Evolutionary conservation across 192 early-diverging fungal genomes (phyloP).

Genomic region (Lunasporangiospora selenospora): DNA sequence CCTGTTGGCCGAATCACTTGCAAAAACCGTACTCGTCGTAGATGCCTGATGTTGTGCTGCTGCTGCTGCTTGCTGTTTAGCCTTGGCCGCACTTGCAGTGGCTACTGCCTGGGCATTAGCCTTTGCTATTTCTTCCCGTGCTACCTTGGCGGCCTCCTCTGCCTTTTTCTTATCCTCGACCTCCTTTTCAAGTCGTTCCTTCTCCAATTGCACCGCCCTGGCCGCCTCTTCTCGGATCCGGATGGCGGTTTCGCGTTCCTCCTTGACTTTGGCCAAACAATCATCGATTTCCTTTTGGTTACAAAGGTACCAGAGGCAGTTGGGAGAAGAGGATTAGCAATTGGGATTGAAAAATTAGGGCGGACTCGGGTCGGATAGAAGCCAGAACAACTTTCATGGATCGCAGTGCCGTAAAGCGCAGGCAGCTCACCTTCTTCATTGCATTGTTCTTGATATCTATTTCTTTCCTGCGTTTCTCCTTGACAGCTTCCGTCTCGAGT

Average conservation of each 20-base stretch:
- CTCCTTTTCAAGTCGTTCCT: constrained; percentile 32
- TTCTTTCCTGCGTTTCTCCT: constrained; percentile 26
- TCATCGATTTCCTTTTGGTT: constrained; percentile 25
- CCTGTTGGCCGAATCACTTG: constrained; percentile 20
- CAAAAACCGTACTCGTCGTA: neutral
- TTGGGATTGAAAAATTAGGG: no score
- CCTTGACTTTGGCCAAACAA: constrained; percentile 21
- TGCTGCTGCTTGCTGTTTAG: constrained; percentile 18
- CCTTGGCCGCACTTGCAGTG: constrained; percentile 24
- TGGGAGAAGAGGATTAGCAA: no score
- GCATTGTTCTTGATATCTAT: constrained; percentile 21
- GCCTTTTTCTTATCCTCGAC: constrained; percentile 31
- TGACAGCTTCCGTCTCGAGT: constrained; percentile 19
- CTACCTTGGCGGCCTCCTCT: constrained; percentile 8
- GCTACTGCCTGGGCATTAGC: constrained; percentile 10
- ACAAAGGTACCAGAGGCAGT: no score
- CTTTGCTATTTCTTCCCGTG: neutral
- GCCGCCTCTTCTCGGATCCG: constrained; percentile 22
- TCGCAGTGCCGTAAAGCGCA: no score
- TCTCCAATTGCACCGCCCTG: constrained; percentile 9
- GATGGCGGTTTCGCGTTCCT: constrained; percentile 26
- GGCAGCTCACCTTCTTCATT: constrained; percentile 10
- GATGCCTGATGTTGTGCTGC: constrained; percentile 9
- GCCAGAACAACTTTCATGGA: no score
- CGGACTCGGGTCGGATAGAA: no score